These are phyloP conservation scores for Penicillium brevicompactum DNA, from an alignment of 2,329 filamentous ascomycete genomes.

Conservation along the genomic window DNA sequence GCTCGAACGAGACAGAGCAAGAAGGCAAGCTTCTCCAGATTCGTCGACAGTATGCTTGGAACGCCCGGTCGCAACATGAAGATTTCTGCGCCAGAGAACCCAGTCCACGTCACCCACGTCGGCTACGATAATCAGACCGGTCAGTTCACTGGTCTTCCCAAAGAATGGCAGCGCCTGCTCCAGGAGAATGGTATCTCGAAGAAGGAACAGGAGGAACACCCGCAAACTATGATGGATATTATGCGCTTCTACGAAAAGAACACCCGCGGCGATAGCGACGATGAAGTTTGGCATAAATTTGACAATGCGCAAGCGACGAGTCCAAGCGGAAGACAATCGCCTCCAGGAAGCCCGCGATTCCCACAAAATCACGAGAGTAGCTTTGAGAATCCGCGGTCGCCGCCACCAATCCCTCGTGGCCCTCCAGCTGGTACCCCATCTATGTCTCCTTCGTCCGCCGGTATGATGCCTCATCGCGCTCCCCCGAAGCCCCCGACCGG, in stretches of 20 bases:
- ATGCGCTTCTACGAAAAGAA: conserved; percentile 97
- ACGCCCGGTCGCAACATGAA: conserved; percentile 80
- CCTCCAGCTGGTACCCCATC: conserved; percentile 52
- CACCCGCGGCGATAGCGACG: conserved; percentile 75
- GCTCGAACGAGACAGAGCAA: conserved; percentile 65
- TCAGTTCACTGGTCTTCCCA: conserved; percentile 93
- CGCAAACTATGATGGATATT: conserved; percentile 93
- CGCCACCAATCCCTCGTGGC: conserved; percentile 77
- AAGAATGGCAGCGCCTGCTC: conserved; percentile 96
- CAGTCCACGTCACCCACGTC: conserved; percentile 96
- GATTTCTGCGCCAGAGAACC: conserved; percentile 97
- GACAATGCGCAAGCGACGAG: conserved; percentile 67
- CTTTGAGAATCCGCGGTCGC: conserved; percentile 94
- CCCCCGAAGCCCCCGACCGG: conserved; percentile 79
- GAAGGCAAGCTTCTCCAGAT: conserved; percentile 85
- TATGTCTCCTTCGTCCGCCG: conserved; percentile 47
- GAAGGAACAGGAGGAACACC: conserved; percentile 93
- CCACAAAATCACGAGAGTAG: conserved; percentile 87
- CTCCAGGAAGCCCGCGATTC: conserved; percentile 82
- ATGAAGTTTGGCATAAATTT: conserved; percentile 94
- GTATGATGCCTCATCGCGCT: conserved; percentile 75
- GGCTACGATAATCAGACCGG: conserved; percentile 96
- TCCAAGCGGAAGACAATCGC: conserved; percentile 57
- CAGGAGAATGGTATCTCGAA: conserved; percentile 95
- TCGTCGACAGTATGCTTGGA: conserved; percentile 80